A percentile compares a stretch with the other conserved stretches of the same genome.
Evolutionary conservation across 305 asterid species (phyloP).

Genomic region (Stenogyne calaminthoides): DNA sequence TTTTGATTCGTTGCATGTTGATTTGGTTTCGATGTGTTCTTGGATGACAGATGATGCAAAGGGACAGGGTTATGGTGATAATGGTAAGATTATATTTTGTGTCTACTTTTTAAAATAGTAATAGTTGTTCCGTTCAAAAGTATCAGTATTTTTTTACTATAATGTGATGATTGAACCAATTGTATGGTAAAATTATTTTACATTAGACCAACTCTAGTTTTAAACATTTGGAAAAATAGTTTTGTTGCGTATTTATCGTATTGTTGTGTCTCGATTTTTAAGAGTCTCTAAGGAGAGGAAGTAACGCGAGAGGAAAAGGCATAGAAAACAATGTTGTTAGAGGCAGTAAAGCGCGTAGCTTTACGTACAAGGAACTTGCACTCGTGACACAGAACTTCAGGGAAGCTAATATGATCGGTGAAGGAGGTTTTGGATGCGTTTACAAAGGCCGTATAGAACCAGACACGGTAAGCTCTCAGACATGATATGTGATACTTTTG

Average conservation of each 20-base stretch:
- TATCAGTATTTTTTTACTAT: too few species aligned
- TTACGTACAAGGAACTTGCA: slow-evolving; percentile 73
- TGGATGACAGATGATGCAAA: slow-evolving; percentile 37
- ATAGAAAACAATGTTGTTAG: slow-evolving; percentile 35
- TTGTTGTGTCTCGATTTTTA: slow-evolving; percentile 14
- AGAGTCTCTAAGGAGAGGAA: slow-evolving; percentile 37
- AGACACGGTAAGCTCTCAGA: slow-evolving; percentile 40
- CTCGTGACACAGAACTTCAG: slow-evolving; percentile 65
- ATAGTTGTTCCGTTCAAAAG: too few species aligned
- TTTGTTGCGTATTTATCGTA: background rate
- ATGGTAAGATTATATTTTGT: slow-evolving; percentile 34
- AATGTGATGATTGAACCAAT: too few species aligned
- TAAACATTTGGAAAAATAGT: background rate
- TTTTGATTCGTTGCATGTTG: background rate
- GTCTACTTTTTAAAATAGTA: too few species aligned
- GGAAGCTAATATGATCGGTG: slow-evolving; percentile 82
- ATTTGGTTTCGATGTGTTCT: slow-evolving; percentile 10
- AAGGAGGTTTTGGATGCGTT: slow-evolving; percentile 90
- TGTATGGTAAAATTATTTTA: too few species aligned
- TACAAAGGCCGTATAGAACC: slow-evolving; percentile 67
- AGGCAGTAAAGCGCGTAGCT: slow-evolving; percentile 58
- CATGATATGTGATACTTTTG: too few species aligned
- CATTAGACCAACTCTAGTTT: background rate
- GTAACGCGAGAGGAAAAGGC: slow-evolving; percentile 23
- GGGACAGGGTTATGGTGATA: slow-evolving; percentile 32